Percentiles rank a stretch among this genome's conserved stretches.
These are phyloP conservation scores for Mytilinidion resinicola DNA, from an alignment of 495 filamentous ascomycete species.

Conservation along the genomic window DNA sequence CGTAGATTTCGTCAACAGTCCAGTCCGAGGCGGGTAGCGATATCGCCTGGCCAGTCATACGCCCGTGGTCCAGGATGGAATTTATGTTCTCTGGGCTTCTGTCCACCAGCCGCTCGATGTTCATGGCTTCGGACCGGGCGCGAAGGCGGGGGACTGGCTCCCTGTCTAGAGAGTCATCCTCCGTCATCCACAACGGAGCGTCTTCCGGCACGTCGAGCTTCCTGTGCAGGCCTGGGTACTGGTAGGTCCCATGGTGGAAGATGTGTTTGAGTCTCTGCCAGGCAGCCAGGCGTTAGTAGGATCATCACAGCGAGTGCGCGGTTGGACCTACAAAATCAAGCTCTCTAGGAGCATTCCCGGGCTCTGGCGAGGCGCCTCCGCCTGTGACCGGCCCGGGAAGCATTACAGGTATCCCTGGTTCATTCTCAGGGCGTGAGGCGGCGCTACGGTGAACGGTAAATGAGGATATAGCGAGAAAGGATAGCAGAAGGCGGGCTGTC, in stretches of 20 bases:
- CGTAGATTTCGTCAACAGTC: slow-evolving; percentile 71
- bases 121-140: slow-evolving; percentile 54
- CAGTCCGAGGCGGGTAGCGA: slow-evolving; percentile 64
- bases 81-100: slow-evolving; percentile 70
- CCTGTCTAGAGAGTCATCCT: slow-evolving; percentile 42
- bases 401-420: slow-evolving; percentile 24
- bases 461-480: slow-evolving; percentile 53
- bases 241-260: slow-evolving; percentile 75
- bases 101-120: slow-evolving; percentile 75
- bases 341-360: not conserved
- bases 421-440: slow-evolving; percentile 29
- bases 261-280: slow-evolving; percentile 75
- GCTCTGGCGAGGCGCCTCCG: not conserved
- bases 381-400: slow-evolving; percentile 4
- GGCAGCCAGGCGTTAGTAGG: not conserved
- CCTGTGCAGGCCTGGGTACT: slow-evolving; percentile 66
- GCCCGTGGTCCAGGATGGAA: slow-evolving; percentile 61
- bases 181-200: slow-evolving; percentile 58
- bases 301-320: not conserved
- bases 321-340: slow-evolving; percentile 13
- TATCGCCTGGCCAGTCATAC: slow-evolving; percentile 53
- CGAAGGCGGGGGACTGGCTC: slow-evolving; percentile 44
- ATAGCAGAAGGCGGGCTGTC: slow-evolving; percentile 54
- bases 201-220: slow-evolving; percentile 64
- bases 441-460: slow-evolving; percentile 22